These are phyloP conservation scores for Silene latifolia DNA, from an alignment of 148 eudicot species.

Conservation along the genomic window DNA sequence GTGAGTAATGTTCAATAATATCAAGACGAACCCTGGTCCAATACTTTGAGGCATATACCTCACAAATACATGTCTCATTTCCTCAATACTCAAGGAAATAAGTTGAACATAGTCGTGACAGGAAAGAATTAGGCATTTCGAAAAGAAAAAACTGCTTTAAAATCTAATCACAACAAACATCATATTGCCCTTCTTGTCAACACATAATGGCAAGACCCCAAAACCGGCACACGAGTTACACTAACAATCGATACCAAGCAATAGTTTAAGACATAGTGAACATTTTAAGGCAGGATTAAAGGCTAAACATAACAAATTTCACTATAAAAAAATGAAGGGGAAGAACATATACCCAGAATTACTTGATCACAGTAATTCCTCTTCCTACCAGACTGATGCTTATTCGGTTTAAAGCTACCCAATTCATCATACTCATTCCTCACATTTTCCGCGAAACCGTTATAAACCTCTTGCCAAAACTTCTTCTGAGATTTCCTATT, in stretches of 20 bases:
- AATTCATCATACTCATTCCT: constrained; percentile 52
- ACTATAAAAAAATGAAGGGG: neutral
- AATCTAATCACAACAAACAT: neutral
- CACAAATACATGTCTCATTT: neutral
- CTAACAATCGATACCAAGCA: neutral
- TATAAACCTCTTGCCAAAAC: constrained; percentile 42
- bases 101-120: neutral
- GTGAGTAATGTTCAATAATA: too few species aligned
- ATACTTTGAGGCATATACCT: too few species aligned
- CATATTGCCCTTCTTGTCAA: neutral
- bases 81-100: neutral
- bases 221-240: neutral
- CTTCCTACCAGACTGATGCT: constrained; percentile 31
- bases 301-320: neutral
- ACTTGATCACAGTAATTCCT: constrained; percentile 16
- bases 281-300: neutral
- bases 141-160: neutral
- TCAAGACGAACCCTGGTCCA: too few species aligned
- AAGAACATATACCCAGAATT: constrained; percentile 29
- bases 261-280: neutral
- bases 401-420: constrained; percentile 31
- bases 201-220: neutral
- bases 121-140: neutral
- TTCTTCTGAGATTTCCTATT: constrained; percentile 41
- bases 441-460: constrained; percentile 33